Percentiles rank a stretch among this genome's conserved stretches.
Conservation (phyloP, 2,329 filamentous ascomycete genomes). For the Orbilia javanica region DNA sequence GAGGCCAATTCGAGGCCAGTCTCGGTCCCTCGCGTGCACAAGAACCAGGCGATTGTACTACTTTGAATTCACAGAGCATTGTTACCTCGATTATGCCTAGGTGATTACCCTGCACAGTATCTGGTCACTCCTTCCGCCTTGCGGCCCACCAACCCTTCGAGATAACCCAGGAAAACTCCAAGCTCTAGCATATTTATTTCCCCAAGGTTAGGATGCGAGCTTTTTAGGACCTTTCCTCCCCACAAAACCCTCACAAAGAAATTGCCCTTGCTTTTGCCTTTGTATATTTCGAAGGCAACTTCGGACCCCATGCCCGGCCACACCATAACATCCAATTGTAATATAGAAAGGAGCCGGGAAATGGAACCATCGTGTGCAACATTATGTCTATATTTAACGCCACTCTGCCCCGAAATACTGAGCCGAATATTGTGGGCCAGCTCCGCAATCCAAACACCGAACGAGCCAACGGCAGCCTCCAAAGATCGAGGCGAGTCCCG, state of each 20-base stretch:
- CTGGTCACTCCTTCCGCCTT: conserved; percentile 6
- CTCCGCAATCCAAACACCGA: conserved; percentile 81
- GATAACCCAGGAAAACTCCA: conserved; percentile 75
- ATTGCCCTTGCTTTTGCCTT: conserved; percentile 63
- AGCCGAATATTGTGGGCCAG: conserved; percentile 75
- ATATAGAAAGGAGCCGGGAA: conserved; percentile 75
- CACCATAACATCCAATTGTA: conserved; percentile 81
- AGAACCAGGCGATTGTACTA: no score
- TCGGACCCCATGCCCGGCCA: conserved; percentile 88
- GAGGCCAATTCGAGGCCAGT: no score
- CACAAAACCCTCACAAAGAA: conserved; percentile 78
- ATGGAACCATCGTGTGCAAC: conserved; percentile 83
- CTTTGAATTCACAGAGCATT: no score
- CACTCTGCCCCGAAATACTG: conserved; percentile 66
- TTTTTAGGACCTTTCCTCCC: conserved; percentile 75
- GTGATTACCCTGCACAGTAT: conserved; percentile 12
- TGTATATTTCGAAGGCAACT: conserved; percentile 80
- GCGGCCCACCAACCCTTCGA: conserved; percentile 77
- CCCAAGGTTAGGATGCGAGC: conserved; percentile 72
- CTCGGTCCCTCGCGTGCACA: no score
- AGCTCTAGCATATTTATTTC: conserved; percentile 78
- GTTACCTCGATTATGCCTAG: no score
- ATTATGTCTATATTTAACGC: conserved; percentile 77
- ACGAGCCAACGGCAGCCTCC: conserved; percentile 72
- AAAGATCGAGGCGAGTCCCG: conserved; percentile 76